Conservation (phyloP, 208 protist genomes). For the Angomonas deanei region DNA sequence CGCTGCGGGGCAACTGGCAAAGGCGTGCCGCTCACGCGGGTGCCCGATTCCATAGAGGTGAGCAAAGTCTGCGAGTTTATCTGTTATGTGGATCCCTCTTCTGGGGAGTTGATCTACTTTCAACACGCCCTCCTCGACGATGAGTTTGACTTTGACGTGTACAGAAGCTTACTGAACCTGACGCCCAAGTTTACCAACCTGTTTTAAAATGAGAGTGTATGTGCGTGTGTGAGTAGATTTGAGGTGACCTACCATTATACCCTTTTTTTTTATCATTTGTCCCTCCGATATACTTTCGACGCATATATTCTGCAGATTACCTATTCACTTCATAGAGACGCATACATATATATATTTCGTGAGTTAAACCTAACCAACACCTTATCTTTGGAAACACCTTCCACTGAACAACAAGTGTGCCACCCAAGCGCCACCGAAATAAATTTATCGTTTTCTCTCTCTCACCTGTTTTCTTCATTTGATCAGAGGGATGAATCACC, state of each 20-base stretch:
- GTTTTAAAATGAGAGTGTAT: constrained; percentile 38
- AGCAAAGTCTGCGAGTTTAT: constrained; percentile 89
- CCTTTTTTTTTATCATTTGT: not conserved
- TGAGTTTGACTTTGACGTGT: constrained; percentile 88
- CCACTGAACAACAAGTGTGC: too few species aligned
- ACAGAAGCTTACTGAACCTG: constrained; percentile 71
- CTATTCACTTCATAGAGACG: too few species aligned
- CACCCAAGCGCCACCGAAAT: too few species aligned
- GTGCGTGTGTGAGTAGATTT: not conserved
- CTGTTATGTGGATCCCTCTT: constrained; percentile 81
- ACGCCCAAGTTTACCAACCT: constrained; percentile 76
- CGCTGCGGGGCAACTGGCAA: constrained; percentile 61
- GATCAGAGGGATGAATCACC: too few species aligned
- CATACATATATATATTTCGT: too few species aligned
- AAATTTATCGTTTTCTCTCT: too few species aligned
- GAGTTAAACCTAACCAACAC: too few species aligned
- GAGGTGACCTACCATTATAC: too few species aligned
- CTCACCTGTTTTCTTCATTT: too few species aligned
- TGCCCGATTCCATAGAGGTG: constrained; percentile 68
- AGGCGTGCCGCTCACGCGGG: constrained; percentile 48
- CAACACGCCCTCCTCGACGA: constrained; percentile 85
- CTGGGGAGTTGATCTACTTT: constrained; percentile 70
- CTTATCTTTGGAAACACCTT: too few species aligned
- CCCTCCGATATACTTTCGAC: not conserved
- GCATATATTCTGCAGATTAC: too few species aligned